A percentile compares a stretch with the other conserved stretches of the same genome.
These are phyloP conservation scores for Ascosphaera aggregata DNA, from an alignment of 2,329 filamentous ascomycete species.

Conservation along the genomic window DNA sequence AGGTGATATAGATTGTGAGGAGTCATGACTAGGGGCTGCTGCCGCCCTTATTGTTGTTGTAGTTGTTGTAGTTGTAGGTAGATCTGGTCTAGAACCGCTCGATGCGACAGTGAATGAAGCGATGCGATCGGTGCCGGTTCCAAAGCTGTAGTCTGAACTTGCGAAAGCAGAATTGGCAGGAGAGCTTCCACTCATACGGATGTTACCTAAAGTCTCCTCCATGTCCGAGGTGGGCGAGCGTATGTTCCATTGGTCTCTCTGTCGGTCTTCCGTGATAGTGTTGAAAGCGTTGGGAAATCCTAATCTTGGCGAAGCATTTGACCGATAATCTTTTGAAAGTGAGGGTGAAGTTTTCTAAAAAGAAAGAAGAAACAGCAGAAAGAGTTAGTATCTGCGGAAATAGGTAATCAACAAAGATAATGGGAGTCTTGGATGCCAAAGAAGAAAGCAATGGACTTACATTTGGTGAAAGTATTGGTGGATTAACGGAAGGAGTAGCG, in stretches of 20 bases:
- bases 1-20: constrained; percentile 9
- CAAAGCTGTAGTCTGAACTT: not conserved
- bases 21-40: not conserved
- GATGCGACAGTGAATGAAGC: not conserved
- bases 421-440: not conserved
- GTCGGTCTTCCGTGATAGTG: not conserved
- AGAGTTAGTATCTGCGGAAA: constrained; percentile 2
- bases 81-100: no score
- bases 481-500: not conserved
- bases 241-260: constrained; percentile 14
- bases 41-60: not conserved
- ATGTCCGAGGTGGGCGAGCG: constrained; percentile 21
- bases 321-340: not conserved
- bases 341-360: constrained; percentile 4
- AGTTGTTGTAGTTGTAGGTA: not conserved
- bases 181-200: constrained; percentile 21
- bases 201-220: constrained; percentile 22
- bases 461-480: no score
- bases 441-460: constrained; percentile 8
- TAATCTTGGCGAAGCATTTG: not conserved
- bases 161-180: constrained; percentile 6
- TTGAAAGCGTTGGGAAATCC: not conserved
- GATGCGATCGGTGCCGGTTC: not conserved
- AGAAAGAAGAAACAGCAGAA: constrained; percentile 3
- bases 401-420: not conserved